phyloP scores from a whole-genome alignment of 129 eudicot genomes.

The Cynara cardunculus region DNA sequence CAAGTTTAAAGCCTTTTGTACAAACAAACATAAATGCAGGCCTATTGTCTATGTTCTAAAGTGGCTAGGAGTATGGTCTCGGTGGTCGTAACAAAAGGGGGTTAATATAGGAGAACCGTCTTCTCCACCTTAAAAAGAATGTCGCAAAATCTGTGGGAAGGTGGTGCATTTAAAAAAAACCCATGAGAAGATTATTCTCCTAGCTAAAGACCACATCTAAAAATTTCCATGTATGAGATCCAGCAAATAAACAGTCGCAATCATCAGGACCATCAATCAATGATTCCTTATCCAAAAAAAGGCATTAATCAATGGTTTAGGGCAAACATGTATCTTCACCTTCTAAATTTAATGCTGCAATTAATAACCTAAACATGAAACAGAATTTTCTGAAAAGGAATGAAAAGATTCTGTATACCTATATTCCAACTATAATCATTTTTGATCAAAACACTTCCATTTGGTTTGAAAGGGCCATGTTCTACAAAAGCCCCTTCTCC shows the following conservation, averaged over 20 bases:
- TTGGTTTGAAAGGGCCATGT: constrained; percentile 84
- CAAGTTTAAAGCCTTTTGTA: background rate
- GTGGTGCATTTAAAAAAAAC: background rate
- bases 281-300: background rate
- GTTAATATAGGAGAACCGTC: background rate
- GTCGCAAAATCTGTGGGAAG: background rate
- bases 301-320: constrained; percentile 13
- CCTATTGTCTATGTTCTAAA: background rate
- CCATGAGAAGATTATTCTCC: background rate
- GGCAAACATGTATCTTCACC: background rate
- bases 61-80: background rate
- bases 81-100: background rate
- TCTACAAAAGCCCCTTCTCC: constrained; percentile 84
- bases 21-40: background rate
- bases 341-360: constrained; percentile 24
- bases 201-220: background rate
- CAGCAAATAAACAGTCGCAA: background rate
- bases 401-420: constrained; percentile 38
- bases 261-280: background rate
- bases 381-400: background rate
- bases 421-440: constrained; percentile 84
- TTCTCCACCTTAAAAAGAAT: too few species aligned
- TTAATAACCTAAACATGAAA: constrained; percentile 18
- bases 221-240: background rate
- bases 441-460: constrained; percentile 49